Conservation (phyloP, 805 yeast genomes). For the Ogataea siamensis region DNA sequence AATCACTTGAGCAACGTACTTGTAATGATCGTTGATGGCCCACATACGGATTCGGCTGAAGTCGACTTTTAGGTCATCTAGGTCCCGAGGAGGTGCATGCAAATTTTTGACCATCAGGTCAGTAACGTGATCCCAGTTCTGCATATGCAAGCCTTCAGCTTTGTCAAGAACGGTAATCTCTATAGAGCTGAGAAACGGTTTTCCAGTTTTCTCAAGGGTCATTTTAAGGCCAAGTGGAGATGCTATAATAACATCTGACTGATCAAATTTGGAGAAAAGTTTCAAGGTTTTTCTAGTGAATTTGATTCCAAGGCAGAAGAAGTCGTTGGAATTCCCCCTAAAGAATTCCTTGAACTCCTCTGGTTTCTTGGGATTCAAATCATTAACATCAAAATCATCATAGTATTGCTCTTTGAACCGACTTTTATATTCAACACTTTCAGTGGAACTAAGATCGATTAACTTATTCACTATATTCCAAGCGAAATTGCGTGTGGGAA, state of each 20-base stretch:
- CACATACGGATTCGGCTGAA: constrained; percentile 90
- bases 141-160: constrained; percentile 84
- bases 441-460: constrained; percentile 60
- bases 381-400: constrained; percentile 37
- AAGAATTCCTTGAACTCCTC: constrained; percentile 78
- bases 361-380: constrained; percentile 57
- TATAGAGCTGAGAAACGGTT: constrained; percentile 79
- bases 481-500: constrained; percentile 83
- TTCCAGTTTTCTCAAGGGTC: constrained; percentile 51
- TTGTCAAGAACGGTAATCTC: constrained; percentile 81
- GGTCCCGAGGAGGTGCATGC: constrained; percentile 73
- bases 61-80: constrained; percentile 65
- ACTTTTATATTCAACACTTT: constrained; percentile 76
- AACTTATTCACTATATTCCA: constrained; percentile 64
- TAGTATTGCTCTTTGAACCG: constrained; percentile 72
- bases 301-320: constrained; percentile 87
- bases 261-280: constrained; percentile 77
- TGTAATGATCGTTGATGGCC: constrained; percentile 82
- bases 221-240: constrained; percentile 87
- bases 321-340: constrained; percentile 88
- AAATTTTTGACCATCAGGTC: constrained; percentile 65
- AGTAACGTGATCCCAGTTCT: constrained; percentile 83
- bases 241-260: constrained; percentile 83
- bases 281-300: constrained; percentile 85
- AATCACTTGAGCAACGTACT: constrained; percentile 71